phyloP scores from a whole-genome alignment of 2,329 filamentous ascomycete genomes.

The Diaporthe velutina region DNA sequence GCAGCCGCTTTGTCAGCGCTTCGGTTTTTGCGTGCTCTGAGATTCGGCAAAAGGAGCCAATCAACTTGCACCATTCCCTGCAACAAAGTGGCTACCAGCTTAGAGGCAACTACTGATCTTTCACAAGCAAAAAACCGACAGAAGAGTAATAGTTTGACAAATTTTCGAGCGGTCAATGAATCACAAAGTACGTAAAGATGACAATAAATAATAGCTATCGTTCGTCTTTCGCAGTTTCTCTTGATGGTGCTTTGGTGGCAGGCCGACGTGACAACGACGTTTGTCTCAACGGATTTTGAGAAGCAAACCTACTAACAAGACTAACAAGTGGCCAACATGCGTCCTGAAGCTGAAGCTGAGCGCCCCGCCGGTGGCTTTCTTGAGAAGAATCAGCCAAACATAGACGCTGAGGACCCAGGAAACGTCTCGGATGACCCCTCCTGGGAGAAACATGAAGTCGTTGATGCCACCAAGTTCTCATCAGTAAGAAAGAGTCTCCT shows the following conservation, averaged over 20 bases:
- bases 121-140: background rate
- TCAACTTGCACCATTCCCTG: background rate
- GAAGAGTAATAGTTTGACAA: background rate
- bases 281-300: background rate
- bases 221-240: background rate
- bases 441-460: background rate
- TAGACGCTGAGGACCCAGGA: background rate
- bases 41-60: background rate
- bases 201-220: background rate
- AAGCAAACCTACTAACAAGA: background rate
- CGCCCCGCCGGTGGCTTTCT: background rate
- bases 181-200: background rate
- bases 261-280: background rate
- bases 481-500: background rate
- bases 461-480: slow-evolving; percentile 11
- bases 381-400: background rate
- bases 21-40: background rate
- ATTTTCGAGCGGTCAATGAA: background rate
- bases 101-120: no score
- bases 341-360: background rate
- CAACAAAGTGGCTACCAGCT: no score
- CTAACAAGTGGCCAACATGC: background rate
- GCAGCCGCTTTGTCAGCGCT: background rate
- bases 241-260: background rate
- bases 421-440: background rate